Base-by-base conservation (phyloP, 2,329 filamentous ascomycete species). In the Neofusicoccum parvum region DNA sequence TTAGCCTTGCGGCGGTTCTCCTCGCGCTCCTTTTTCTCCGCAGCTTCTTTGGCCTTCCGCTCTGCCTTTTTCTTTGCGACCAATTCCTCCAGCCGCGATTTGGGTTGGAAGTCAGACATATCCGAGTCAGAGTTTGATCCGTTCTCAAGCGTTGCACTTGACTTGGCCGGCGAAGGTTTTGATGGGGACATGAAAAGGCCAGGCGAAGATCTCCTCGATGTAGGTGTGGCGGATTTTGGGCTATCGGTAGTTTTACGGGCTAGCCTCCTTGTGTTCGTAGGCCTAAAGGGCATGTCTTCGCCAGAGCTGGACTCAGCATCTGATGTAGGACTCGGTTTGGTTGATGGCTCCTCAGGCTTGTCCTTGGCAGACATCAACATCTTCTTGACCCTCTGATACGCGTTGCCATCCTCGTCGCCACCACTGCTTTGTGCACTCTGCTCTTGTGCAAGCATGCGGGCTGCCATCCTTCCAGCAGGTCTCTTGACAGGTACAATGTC, bases 1-100 rank as follows among this genome's bases (percentile, higher is more conserved):
- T 68, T 67, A 1, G 65, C 34, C 20, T 58, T 70, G 36, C 68
- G 62, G 12, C 53, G 51, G n/a, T 32, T 23, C 67, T 45, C 81
- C 67, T 85, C 71, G 76, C 67, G 75, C 76, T 72, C 78, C 80
- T 69, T 78, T 76, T 41, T 73, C 76, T 70, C 82, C 80, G 49
- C 83, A 20, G 85, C 87, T 71, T 95, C 90, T 60, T 83, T 87
- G 3, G 86, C 89, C 41, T 88, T 80, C 7, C 90, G 85, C 73
- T 95, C 90, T 68, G 88, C 85, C 58, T 88, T 86, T 73, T 94
- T 95, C 71, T 87, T 86, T 51, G 88, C 87, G 11, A 95, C 85
- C 0, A 96, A 85, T 7, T 89, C 90, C 67, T 88, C 82, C 72
- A 96, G 89, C 5, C 89, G 87, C 46, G 86, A 81, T 56, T 72